Percentiles rank a stretch among this genome's conserved stretches.
phyloP scores from a whole-genome alignment of 768 basidiomycete genomes.

The Amanita subjunquillea region DNA sequence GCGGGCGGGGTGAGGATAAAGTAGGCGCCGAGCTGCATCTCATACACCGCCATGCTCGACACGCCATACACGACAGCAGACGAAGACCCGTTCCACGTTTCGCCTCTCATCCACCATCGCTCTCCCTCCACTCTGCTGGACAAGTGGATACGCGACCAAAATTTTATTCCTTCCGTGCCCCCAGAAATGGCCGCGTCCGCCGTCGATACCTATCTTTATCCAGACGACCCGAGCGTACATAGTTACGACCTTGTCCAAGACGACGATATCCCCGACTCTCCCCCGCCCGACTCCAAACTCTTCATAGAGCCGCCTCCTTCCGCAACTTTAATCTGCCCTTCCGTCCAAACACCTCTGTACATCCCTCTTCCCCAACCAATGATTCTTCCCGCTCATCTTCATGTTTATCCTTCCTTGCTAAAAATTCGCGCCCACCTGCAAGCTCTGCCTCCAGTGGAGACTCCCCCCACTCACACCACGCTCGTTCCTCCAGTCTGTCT shows the following conservation, averaged over 20 bases:
- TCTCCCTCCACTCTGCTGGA: constrained; percentile 41
- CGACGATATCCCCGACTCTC: constrained; percentile 31
- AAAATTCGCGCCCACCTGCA: constrained; percentile 20
- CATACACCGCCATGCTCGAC: constrained; percentile 23
- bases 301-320: constrained; percentile 26
- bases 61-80: constrained; percentile 38
- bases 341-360: constrained; percentile 28
- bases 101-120: constrained; percentile 22
- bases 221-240: constrained; percentile 23
- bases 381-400: constrained; percentile 27
- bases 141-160: constrained; percentile 46
- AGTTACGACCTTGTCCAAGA: constrained; percentile 43
- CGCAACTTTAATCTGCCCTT: constrained; percentile 35
- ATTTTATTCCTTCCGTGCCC: constrained; percentile 13
- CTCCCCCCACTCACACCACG: constrained; percentile 25
- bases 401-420: constrained; percentile 34
- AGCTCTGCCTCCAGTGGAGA: constrained; percentile 14
- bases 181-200: constrained; percentile 23
- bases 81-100: constrained; percentile 40
- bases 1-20: not conserved
- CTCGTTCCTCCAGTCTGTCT: constrained; percentile 39
- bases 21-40: not conserved
- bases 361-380: constrained; percentile 18
- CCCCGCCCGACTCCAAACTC: constrained; percentile 18
- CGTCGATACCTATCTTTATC: constrained; percentile 27